Base-by-base conservation (phyloP, 1,139 yeast genomes). In the Scheffersomyces cryptocercus region DNA sequence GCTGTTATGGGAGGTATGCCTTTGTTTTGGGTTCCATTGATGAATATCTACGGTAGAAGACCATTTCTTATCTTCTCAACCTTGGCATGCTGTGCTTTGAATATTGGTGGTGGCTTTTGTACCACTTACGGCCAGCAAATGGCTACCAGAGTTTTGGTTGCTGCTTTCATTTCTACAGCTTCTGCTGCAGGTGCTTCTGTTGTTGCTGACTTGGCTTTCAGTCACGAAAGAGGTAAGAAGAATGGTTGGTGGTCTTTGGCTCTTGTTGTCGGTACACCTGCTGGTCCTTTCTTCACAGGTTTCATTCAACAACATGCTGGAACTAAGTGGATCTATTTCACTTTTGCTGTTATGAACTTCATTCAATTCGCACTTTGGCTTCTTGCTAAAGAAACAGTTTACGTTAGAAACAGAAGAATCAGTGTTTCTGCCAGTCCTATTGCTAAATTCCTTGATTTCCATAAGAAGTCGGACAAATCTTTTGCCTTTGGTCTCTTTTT, bases 161-260 rank as follows among this genome's bases (percentile, higher is more conserved):
- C 49, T 4, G 29, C 47, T 9, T 45, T 50, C 30, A 44, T 49
- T 33, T 47, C 55, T 8, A 49, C 57, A 5, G 54, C 41, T n/a
- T 40, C 46, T n/a, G 53, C 56, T 24, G 49, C 54, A 9, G 58
- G 58, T 12, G 39, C 46, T 9, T 35, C 51, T 13, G 48, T 53
- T 33, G 58, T 53, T 26, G 47, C 43, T 12, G 58, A 53, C 35
- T 44, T 53, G 33, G 45, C 56, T 9, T 53, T 53, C 32, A 38
- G 49, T 20, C 49, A 52, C 36, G 53, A 52, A 34, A 45, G 58
- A 41, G 58, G 58, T 10, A 43, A 46, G 38, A 51, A 52, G 38
- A 54, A 52, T 33, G 58, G 57, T 13, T 50, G 54, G 54, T 54
- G 58, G 58, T 46, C 54, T 12, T 13, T 52, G 8, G 54, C 47